Percentiles rank a stretch among this genome's conserved stretches.
Conservation (phyloP, 352 stramenopile genomes). For the Pythium phragmitis region DNA sequence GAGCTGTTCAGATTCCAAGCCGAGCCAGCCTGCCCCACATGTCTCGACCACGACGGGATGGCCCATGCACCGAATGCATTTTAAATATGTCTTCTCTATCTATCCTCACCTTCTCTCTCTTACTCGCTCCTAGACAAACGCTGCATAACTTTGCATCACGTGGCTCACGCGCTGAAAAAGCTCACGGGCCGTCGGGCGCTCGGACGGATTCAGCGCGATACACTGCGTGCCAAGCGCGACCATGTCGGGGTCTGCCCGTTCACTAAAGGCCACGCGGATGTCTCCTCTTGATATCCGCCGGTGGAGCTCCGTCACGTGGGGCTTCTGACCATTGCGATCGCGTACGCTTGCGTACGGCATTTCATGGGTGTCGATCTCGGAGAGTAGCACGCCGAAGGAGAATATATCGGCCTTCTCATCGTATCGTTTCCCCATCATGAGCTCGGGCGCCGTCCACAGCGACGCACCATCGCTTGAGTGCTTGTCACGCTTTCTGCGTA, state of each 20-base stretch:
- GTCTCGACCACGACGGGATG: too few species aligned
- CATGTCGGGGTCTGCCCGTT: slow-evolving; percentile 2
- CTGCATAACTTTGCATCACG: slow-evolving; percentile 11
- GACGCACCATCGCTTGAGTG: slow-evolving; percentile 16
- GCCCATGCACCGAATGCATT: too few species aligned
- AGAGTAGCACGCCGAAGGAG: slow-evolving; percentile 17
- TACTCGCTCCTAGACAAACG: slow-evolving; percentile 1
- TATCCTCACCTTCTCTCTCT: background rate
- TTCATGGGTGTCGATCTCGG: slow-evolving; percentile 24
- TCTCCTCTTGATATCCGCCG: slow-evolving; percentile 1
- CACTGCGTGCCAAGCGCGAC: slow-evolving; percentile 1
- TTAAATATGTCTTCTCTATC: background rate
- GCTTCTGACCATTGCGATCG: background rate
- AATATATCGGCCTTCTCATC: slow-evolving; percentile 25
- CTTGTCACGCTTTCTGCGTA: slow-evolving; percentile 25
- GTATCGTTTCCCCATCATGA: slow-evolving; percentile 33
- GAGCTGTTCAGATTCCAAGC: too few species aligned
- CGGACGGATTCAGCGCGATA: background rate
- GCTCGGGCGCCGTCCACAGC: slow-evolving; percentile 14
- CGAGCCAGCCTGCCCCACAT: too few species aligned
- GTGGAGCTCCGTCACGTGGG: background rate
- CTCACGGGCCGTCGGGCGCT: slow-evolving; percentile 2
- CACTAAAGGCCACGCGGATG: slow-evolving; percentile 3
- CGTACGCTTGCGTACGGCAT: slow-evolving; percentile 2
- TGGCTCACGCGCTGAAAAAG: slow-evolving; percentile 5